These are phyloP conservation scores for Stemphylium beticola DNA, from an alignment of 2,329 filamentous ascomycete species.

Conservation along the genomic window DNA sequence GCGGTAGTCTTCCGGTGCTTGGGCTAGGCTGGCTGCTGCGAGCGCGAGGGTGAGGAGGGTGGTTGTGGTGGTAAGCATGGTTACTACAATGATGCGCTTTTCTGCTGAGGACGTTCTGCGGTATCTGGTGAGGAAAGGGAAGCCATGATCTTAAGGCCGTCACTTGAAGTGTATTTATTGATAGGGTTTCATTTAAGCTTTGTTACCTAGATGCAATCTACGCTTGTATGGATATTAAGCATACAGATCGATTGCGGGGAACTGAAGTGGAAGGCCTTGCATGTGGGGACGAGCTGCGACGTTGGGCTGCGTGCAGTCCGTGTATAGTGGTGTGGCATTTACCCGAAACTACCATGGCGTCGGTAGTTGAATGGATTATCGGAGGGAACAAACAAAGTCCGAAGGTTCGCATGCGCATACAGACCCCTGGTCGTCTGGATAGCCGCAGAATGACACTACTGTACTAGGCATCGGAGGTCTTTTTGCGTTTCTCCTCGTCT, in stretches of 20 bases:
- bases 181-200: too few relatives aligned
- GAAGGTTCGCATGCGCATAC: background rate
- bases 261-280: background rate
- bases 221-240: background rate
- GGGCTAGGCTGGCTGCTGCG: slow-evolving; percentile 27
- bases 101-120: too few relatives aligned
- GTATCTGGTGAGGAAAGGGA: too few relatives aligned
- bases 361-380: slow-evolving; percentile 11
- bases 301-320: background rate
- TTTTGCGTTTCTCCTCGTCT: slow-evolving; percentile 12
- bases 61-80: slow-evolving; percentile 24
- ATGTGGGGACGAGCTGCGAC: background rate
- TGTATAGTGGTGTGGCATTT: slow-evolving; percentile 11
- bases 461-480: background rate
- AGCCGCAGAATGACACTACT: too few relatives aligned
- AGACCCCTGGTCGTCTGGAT: background rate
- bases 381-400: background rate
- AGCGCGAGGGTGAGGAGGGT: slow-evolving; percentile 28
- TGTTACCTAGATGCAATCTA: background rate
- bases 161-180: too few relatives aligned
- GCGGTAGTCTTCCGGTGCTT: slow-evolving; percentile 35
- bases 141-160: too few relatives aligned
- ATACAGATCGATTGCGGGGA: slow-evolving; percentile 10
- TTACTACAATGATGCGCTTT: background rate
- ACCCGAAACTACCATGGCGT: slow-evolving; percentile 7